phyloP scores from a whole-genome alignment of 495 filamentous ascomycete genomes.

The Articulospora tetracladia region DNA sequence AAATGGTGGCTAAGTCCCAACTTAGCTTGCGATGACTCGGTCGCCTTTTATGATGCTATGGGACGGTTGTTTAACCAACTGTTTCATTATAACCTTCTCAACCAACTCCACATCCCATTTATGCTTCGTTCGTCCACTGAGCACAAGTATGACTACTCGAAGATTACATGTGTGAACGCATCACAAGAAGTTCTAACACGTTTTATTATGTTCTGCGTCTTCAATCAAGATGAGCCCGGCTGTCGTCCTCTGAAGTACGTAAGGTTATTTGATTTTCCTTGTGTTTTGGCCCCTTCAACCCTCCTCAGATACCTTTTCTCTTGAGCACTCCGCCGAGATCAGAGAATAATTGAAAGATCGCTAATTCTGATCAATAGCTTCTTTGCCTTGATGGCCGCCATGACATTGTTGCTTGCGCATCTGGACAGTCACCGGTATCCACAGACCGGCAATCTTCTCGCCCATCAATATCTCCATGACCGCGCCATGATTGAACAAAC shows the following conservation, averaged over 20 bases:
- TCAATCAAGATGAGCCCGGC: too few relatives aligned
- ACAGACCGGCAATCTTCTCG: conserved; percentile 22
- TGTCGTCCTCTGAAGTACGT: too few relatives aligned
- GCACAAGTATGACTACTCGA: neutral
- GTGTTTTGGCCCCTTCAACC: too few relatives aligned
- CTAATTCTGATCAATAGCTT: too few relatives aligned
- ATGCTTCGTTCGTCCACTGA: neutral
- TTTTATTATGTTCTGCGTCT: neutral
- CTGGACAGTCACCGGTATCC: conserved; percentile 22
- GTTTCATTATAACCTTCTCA: neutral
- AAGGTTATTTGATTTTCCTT: too few relatives aligned
- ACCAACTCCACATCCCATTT: neutral
- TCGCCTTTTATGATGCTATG: too few relatives aligned
- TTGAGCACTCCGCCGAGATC: too few relatives aligned
- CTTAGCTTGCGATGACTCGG: too few relatives aligned
- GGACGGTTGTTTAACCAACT: neutral
- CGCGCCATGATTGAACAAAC: conserved; percentile 41
- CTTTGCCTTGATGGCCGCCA: conserved; percentile 30
- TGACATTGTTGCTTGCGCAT: conserved; percentile 33
- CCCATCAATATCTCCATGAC: conserved; percentile 39
- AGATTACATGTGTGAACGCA: neutral
- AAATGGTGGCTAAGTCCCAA: neutral
- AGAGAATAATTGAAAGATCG: too few relatives aligned
- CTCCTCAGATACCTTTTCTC: too few relatives aligned
- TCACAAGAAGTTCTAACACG: neutral